A percentile compares a stretch with the other conserved stretches of the same genome.
phyloP scores from a whole-genome alignment of 768 basidiomycete species.

The Leccinum ochraceum region DNA sequence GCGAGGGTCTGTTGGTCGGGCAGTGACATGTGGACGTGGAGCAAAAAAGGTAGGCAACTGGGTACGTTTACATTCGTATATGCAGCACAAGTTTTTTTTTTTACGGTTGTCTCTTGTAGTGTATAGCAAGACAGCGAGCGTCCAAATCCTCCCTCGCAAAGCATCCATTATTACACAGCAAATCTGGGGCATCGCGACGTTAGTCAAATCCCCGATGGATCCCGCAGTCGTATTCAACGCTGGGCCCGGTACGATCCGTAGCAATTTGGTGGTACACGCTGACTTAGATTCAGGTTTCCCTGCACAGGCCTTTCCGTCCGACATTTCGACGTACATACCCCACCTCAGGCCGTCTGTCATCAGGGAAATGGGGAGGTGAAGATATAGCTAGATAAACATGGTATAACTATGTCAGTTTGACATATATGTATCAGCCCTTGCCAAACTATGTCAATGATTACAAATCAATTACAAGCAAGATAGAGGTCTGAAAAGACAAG shows the following conservation, averaged over 20 bases:
- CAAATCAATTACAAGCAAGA: too few species aligned
- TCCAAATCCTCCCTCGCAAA: slow-evolving; percentile 76
- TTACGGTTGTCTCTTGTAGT: too few species aligned
- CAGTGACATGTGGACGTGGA: slow-evolving; percentile 81
- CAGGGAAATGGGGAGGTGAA: too few species aligned
- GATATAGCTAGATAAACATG: too few species aligned
- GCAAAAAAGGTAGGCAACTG: slow-evolving; percentile 89
- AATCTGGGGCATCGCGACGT: slow-evolving; percentile 72
- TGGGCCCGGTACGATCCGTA: slow-evolving; percentile 17
- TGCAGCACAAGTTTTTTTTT: not conserved
- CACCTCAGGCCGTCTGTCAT: slow-evolving; percentile 66
- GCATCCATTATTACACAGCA: slow-evolving; percentile 76
- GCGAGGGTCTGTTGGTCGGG: slow-evolving; percentile 90
- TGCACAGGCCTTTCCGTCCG: slow-evolving; percentile 70
- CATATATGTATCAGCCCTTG: too few species aligned
- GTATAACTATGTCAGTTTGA: too few species aligned
- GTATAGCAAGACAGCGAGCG: slow-evolving; percentile 71
- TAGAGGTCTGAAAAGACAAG: too few species aligned
- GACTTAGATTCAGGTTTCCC: slow-evolving; percentile 57
- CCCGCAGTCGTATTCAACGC: not conserved
- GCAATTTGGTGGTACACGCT: not conserved
- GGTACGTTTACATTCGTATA: slow-evolving; percentile 46
- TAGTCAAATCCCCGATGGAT: slow-evolving; percentile 46
- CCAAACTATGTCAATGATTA: too few species aligned
- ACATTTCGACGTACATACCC: slow-evolving; percentile 66